Conservation (phyloP, 352 stramenopile species). For the Albugo candida region DNA sequence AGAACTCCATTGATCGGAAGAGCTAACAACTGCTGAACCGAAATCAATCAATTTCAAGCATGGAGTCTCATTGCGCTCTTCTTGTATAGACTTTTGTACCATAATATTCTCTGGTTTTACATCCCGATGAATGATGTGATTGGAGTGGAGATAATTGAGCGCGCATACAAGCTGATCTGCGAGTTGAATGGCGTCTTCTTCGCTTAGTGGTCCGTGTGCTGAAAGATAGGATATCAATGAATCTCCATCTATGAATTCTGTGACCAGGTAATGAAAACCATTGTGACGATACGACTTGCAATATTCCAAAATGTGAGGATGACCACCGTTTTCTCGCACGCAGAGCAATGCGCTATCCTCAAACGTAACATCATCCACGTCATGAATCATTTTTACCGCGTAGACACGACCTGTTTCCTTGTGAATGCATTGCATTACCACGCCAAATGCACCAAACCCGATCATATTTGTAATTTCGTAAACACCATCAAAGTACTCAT, state of each 20-base stretch:
- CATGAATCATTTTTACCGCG: constrained; percentile 65
- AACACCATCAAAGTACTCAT: constrained; percentile 32
- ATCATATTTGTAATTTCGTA: constrained; percentile 40
- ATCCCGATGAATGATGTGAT: constrained; percentile 64
- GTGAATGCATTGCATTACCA: constrained; percentile 64
- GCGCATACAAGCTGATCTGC: constrained; percentile 40
- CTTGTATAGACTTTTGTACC: constrained; percentile 16
- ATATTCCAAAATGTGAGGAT: constrained; percentile 40
- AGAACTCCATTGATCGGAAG: not conserved
- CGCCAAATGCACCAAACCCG: constrained; percentile 51
- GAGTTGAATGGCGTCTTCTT: constrained; percentile 25
- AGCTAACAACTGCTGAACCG: constrained; percentile 11
- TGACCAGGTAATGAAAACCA: constrained; percentile 68
- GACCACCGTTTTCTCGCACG: constrained; percentile 34
- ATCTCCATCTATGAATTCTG: constrained; percentile 45
- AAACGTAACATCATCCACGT: constrained; percentile 26
- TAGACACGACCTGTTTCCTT: constrained; percentile 35
- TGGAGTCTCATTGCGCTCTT: constrained; percentile 4
- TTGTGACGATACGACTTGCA: constrained; percentile 46
- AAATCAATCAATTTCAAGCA: constrained; percentile 73
- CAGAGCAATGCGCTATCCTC: constrained; percentile 31
- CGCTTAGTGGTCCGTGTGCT: constrained; percentile 21
- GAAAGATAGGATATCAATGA: constrained; percentile 55
- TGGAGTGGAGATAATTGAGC: constrained; percentile 39
- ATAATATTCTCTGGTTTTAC: constrained; percentile 83